Evolutionary conservation across 768 basidiomycete species (phyloP), one percentile per base, ranked within the genome.

Genomic region (Pleurotus pulmonarius): DNA sequence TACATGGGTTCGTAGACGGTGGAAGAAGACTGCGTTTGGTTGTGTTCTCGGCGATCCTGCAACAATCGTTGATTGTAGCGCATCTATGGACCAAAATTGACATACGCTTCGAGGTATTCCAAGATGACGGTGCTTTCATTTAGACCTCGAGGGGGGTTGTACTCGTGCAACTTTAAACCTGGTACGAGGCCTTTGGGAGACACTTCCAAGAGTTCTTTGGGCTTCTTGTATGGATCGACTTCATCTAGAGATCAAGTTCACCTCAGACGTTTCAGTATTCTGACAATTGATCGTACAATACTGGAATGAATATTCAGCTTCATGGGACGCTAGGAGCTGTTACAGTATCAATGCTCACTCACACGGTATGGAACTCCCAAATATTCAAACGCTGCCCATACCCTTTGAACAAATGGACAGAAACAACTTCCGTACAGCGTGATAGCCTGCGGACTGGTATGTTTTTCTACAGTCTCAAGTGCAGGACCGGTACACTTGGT

Each of bases 121-220:
- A 92, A 67, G 58, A 92, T 88, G 34, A 91, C 84, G 0, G 84
- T 88, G 64, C 88, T 90, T 67, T 93, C 92, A 66, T 92, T 88
- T 11, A 92, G 69, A 0, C 83, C 80, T 34, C 82, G 72, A 0
- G 87, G 82, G 0, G 85, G 86, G 47, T 65, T 66, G 58, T 75
- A 82, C 3, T 48, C 48, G 61, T 83, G 70, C 54, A 91, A 67
- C 61, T 77, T 81, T 25, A 90, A 63, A 0, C 78, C 89, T 0
- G 91, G 90, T 1, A 94, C 89, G 3, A 94, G 77, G 0, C 92
- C 90, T 63, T 89, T 90, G 1, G 91, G 90, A 13, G 90, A 92
- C 15, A 91, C 75, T 38, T 88, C 83, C n/a, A 94, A 75, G 16
- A 94, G 79, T 29, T 90, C 89, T 48, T 82, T 68, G 0, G 91